These are phyloP conservation scores for Pelargonium myrrhifolium DNA, from an alignment of 441 rosid species.

Conservation along the genomic window DNA sequence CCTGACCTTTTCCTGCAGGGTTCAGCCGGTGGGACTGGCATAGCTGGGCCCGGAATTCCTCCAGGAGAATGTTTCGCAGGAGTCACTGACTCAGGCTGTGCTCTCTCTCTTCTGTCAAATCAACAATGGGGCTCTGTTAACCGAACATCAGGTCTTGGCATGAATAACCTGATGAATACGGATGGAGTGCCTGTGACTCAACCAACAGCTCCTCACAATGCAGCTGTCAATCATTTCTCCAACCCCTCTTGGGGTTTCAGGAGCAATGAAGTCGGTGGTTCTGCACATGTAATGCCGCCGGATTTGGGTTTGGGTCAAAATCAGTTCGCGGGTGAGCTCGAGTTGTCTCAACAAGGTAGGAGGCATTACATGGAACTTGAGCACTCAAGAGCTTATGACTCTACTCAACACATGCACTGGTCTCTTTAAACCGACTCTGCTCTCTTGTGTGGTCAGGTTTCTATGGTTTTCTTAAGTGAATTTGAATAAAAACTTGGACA, in stretches of 20 bases:
- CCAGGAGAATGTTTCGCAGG: constrained; percentile 67
- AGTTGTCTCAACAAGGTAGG: constrained; percentile 44
- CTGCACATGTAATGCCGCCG: constrained; percentile 32
- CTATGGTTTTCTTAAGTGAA: neutral
- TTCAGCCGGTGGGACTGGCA: constrained; percentile 40
- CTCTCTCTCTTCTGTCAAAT: constrained; percentile 99
- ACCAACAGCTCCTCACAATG: constrained; percentile 32
- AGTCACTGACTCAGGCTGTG: constrained; percentile 65
- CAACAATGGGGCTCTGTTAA: constrained; percentile 50
- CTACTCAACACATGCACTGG: constrained; percentile 55
- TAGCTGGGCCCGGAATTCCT: constrained; percentile 38
- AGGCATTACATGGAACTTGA: constrained; percentile 56
- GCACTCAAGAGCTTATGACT: constrained; percentile 45
- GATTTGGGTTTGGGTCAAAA: constrained; percentile 46
- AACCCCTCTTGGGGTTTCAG: constrained; percentile 52
- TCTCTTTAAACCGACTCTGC: constrained; percentile 34
- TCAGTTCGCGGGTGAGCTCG: constrained; percentile 42
- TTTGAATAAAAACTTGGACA: neutral
- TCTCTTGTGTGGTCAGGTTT: neutral
- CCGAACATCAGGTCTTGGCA: constrained; percentile 31
- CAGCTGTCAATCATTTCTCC: constrained; percentile 28
- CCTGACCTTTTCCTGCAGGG: constrained; percentile 43
- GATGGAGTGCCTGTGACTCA: constrained; percentile 40
- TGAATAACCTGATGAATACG: constrained; percentile 31
- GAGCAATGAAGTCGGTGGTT: constrained; percentile 28